These are phyloP conservation scores for Aspergillus pseudoterreus DNA, from an alignment of 2,329 filamentous ascomycete species.

Conservation along the genomic window DNA sequence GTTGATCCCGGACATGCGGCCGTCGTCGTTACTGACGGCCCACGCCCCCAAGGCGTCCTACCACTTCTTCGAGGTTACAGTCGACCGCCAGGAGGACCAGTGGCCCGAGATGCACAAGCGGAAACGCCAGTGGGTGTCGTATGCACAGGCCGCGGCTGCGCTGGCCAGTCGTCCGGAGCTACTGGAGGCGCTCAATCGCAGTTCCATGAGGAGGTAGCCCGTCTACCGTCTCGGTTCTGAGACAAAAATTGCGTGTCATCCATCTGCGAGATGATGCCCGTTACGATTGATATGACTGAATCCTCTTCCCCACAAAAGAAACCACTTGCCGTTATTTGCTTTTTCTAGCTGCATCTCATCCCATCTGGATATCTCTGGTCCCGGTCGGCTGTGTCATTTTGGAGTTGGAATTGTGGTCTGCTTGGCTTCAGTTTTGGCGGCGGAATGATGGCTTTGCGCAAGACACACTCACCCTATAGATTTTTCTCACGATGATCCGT, in stretches of 20 bases:
- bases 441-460: conserved; percentile 17
- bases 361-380: conserved; percentile 5
- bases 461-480: conserved; percentile 21
- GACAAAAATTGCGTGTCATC: background rate
- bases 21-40: conserved; percentile 48
- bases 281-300: conserved; percentile 23
- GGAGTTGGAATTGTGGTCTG: conserved; percentile 16
- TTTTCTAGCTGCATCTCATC: background rate
- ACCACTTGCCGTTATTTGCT: background rate
- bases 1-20: conserved; percentile 76
- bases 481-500: conserved; percentile 13
- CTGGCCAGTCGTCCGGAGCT: conserved; percentile 79
- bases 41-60: conserved; percentile 63
- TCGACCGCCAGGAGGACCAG: conserved; percentile 75
- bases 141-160: conserved; percentile 72
- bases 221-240: conserved; percentile 2
- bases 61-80: conserved; percentile 73
- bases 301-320: conserved; percentile 2
- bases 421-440: conserved; percentile 13
- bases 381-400: conserved; percentile 16
- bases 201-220: conserved; percentile 58
- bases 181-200: conserved; percentile 78
- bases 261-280: background rate
- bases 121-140: conserved; percentile 85
- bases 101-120: conserved; percentile 97